These are phyloP conservation scores for Curvularia sp. DNA, from an alignment of 2,329 filamentous ascomycete genomes.

Conservation along the genomic window DNA sequence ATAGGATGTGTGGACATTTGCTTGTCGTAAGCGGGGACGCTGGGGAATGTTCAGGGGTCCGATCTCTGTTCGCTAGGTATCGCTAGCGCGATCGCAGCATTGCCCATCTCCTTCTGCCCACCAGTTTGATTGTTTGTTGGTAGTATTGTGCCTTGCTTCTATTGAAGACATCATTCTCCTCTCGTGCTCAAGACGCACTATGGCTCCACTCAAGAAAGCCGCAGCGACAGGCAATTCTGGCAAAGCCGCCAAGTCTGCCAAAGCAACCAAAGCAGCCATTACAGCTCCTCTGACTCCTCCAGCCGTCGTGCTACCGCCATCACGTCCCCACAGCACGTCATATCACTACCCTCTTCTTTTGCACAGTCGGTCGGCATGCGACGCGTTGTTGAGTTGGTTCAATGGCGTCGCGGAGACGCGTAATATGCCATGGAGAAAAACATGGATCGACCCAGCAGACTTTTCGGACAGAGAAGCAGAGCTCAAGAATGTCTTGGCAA, in stretches of 20 bases:
- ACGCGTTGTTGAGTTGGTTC: conserved; percentile 44
- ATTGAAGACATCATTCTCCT: not conserved
- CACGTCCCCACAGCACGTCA: conserved; percentile 31
- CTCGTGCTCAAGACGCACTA: conserved; percentile 7
- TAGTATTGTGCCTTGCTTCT: not conserved
- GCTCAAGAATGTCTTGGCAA: conserved; percentile 55
- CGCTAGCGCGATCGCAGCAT: conserved; percentile 15
- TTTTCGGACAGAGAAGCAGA: conserved; percentile 30
- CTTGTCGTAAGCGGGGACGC: not conserved
- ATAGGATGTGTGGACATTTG: no score
- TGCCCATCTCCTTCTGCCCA: not conserved
- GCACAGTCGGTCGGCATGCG: conserved; percentile 18
- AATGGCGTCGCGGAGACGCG: conserved; percentile 38
- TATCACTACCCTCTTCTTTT: conserved; percentile 46
- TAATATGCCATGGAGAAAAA: conserved; percentile 58
- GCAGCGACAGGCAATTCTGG: conserved; percentile 10
- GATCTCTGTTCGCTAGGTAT: conserved; percentile 12
- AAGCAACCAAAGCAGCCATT: conserved; percentile 15
- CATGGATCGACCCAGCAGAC: conserved; percentile 60
- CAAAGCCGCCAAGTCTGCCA: conserved; percentile 9
- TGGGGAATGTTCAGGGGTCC: not conserved
- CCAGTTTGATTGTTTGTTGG: not conserved
- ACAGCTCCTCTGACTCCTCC: conserved; percentile 21
- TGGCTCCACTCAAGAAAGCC: conserved; percentile 25
- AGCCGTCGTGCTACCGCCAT: conserved; percentile 32